phyloP scores from a whole-genome alignment of 2,329 filamentous ascomycete species.

The Calonectria henricotiae region DNA sequence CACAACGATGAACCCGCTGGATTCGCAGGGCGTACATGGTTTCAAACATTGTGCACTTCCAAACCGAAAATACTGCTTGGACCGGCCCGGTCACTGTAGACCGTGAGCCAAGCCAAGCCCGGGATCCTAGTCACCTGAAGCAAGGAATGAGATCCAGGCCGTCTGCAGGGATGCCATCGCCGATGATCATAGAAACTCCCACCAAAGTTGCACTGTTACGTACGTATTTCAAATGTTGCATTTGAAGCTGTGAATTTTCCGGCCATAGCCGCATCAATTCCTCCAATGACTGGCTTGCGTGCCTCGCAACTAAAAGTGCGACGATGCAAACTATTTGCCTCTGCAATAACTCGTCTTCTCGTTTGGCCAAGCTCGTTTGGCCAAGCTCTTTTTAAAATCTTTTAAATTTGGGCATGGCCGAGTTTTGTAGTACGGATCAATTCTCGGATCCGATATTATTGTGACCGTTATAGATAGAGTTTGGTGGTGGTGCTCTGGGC shows the following conservation, averaged over 20 bases:
- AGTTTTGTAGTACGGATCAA: background rate
- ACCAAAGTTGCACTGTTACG: background rate
- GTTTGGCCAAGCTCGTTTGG: too few species aligned
- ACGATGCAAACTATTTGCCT: background rate
- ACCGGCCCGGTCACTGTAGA: slow-evolving; percentile 3
- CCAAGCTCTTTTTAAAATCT: background rate
- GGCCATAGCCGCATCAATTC: background rate
- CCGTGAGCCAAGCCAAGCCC: background rate
- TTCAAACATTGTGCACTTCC: background rate
- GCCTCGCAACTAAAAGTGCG: background rate
- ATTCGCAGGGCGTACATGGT: background rate
- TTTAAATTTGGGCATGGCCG: background rate
- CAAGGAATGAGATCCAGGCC: slow-evolving; percentile 15
- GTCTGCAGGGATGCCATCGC: background rate
- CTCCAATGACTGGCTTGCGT: background rate
- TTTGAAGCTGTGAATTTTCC: background rate
- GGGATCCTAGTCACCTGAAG: slow-evolving; percentile 15
- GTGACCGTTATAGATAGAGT: background rate
- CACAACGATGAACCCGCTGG: background rate
- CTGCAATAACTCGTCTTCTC: background rate
- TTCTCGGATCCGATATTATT: background rate
- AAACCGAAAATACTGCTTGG: background rate
- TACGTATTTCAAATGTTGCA: background rate
- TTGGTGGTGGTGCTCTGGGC: background rate
- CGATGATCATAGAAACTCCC: slow-evolving; percentile 25